Evolutionary conservation across 2,329 filamentous ascomycete species (phyloP).

Genomic region (Trichoderma koningiopsis): DNA sequence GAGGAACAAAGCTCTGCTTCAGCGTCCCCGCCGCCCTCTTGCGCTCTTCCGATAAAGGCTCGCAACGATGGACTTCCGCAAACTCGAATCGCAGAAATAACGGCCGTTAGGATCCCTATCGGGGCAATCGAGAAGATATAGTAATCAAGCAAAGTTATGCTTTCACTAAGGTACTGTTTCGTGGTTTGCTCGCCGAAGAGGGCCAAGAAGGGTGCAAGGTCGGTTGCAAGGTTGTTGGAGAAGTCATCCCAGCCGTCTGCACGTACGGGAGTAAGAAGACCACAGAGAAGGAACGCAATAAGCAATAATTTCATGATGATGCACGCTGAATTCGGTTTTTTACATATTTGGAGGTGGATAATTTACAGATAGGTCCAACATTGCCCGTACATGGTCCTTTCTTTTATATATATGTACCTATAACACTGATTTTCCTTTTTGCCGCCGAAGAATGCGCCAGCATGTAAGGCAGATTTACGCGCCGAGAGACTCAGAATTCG

Average conservation of each 20-base stretch:
- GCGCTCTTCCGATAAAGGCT: background rate
- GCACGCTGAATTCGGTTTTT: background rate
- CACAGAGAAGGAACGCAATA: background rate
- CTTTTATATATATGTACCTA: background rate
- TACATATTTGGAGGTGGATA: background rate
- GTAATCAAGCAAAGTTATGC: background rate
- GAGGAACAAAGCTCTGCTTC: conserved; percentile 14
- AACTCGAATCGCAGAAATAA: background rate
- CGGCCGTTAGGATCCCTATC: background rate
- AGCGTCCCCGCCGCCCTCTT: background rate
- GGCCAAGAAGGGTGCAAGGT: background rate
- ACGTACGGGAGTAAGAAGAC: background rate
- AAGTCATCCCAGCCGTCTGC: conserved; percentile 4
- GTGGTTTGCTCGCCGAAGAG: conserved; percentile 1
- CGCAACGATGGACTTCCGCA: background rate
- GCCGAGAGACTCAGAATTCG: background rate
- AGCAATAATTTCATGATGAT: background rate
- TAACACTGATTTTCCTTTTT: background rate
- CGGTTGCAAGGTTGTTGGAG: background rate
- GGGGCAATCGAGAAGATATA: conserved; percentile 1
- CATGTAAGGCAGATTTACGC: background rate
- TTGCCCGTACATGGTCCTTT: background rate
- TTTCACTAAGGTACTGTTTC: conserved; percentile 2
- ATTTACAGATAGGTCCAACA: background rate
- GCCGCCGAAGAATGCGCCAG: background rate